Percentiles rank a stretch among this genome's conserved stretches.
Evolutionary conservation across 306 rosid species (phyloP).

Genomic region (Vigna nakashimae): DNA sequence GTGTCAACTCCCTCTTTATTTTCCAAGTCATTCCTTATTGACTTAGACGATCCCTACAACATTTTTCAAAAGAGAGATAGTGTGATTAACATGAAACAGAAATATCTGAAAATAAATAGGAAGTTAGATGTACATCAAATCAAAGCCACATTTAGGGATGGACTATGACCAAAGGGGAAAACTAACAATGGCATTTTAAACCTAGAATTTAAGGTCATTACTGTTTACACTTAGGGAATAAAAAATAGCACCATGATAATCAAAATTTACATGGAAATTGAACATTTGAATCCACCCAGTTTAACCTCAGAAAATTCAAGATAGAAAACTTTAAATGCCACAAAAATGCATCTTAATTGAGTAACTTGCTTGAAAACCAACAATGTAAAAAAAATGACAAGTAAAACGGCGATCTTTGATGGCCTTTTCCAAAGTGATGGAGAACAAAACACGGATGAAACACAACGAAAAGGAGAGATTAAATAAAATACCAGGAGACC

Average conservation of each 20-base stretch:
- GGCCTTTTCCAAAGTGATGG: neutral
- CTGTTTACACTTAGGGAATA: neutral
- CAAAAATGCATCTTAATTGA: neutral
- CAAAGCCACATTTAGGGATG: neutral
- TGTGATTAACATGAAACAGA: conserved; percentile 32
- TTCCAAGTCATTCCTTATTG: conserved; percentile 54
- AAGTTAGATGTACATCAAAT: neutral
- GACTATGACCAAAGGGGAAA: neutral
- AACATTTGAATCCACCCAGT: neutral
- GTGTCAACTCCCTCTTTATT: conserved; percentile 47
- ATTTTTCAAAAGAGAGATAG: neutral
- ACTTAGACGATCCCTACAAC: conserved; percentile 31
- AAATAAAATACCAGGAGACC: conserved; percentile 68
- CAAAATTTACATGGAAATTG: conserved; percentile 16
- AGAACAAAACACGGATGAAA: neutral
- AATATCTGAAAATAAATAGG: neutral
- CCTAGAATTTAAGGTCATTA: neutral
- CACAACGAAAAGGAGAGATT: neutral
- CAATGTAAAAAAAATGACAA: neutral
- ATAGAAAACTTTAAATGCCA: neutral
- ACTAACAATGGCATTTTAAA: conserved; percentile 5
- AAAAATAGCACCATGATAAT: neutral
- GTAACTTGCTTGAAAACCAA: conserved; percentile 7
- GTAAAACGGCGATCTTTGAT: neutral
- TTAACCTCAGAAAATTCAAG: neutral